Conservation (phyloP, 2,329 filamentous ascomycete genomes). For the Aspergillus cejpii region DNA sequence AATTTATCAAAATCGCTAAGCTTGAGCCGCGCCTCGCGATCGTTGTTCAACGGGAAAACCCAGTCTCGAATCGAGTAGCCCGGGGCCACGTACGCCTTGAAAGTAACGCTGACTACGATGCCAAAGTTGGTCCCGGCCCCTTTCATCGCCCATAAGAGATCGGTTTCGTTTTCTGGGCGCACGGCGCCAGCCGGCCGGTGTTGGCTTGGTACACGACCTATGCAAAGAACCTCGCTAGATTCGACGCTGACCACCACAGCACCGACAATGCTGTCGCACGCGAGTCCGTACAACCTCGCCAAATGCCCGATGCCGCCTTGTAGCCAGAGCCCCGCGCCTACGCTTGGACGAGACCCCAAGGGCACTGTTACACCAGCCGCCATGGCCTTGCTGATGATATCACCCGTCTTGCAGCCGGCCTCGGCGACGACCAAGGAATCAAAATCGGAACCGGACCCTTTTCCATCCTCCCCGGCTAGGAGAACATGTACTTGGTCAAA, state of each 20-base stretch:
- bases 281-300: conserved; percentile 49
- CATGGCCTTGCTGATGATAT: conserved; percentile 48
- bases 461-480: conserved; percentile 12
- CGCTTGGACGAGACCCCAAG: conserved; percentile 55
- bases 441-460: conserved; percentile 3
- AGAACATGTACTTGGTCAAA: conserved; percentile 49
- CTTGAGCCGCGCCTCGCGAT: conserved; percentile 28
- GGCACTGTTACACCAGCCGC: conserved; percentile 49
- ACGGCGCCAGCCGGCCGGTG: conserved; percentile 40
- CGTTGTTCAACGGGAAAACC: conserved; percentile 26
- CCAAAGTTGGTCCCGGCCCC: conserved; percentile 57
- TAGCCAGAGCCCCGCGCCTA: conserved; percentile 57
- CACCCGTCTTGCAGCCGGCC: conserved; percentile 51
- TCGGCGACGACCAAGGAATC: conserved; percentile 45
- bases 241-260: conserved; percentile 51
- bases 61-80: conserved; percentile 41
- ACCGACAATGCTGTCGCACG: conserved; percentile 56
- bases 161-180: conserved; percentile 44
- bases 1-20: conserved; percentile 36
- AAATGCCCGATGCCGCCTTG: conserved; percentile 60
- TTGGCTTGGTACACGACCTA: conserved; percentile 48
- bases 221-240: conserved; percentile 43
- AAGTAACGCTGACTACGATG: conserved; percentile 50
- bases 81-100: conserved; percentile 43
- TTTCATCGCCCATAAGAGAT: conserved; percentile 53